Percentiles rank a stretch among this genome's conserved stretches.
Conservation (phyloP, 2,329 filamentous ascomycete species). For the Exophiala aquamarina region DNA sequence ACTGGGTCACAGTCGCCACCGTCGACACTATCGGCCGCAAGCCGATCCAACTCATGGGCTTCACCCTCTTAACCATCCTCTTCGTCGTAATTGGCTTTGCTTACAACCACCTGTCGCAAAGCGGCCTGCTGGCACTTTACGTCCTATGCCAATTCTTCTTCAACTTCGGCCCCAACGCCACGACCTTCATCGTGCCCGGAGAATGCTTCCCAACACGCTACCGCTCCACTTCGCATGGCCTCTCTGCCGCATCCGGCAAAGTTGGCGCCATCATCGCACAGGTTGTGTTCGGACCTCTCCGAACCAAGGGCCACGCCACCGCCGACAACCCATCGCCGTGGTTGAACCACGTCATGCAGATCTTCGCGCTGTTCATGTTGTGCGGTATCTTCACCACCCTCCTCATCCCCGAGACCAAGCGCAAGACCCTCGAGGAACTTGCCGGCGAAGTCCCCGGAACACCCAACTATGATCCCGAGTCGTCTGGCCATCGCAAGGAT, state of each 20-base stretch:
- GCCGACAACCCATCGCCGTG: conserved; percentile 59
- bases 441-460: conserved; percentile 66
- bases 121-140: conserved; percentile 60
- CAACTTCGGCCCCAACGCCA: conserved; percentile 66
- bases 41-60: conserved; percentile 68
- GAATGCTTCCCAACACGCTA: conserved; percentile 67
- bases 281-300: conserved; percentile 62
- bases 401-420: conserved; percentile 76
- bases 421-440: conserved; percentile 70
- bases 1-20: conserved; percentile 75
- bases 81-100: conserved; percentile 65
- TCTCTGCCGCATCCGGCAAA: conserved; percentile 67
- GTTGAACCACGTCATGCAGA: conserved; percentile 68
- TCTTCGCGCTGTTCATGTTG: conserved; percentile 64
- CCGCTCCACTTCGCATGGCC: conserved; percentile 62
- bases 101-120: conserved; percentile 50
- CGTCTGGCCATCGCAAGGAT: conserved; percentile 25
- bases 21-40: conserved; percentile 76
- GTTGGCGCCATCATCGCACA: conserved; percentile 68
- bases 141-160: conserved; percentile 67
- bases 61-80: conserved; percentile 58
- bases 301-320: conserved; percentile 55
- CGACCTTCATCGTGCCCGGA: conserved; percentile 64
- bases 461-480: conserved; percentile 43
- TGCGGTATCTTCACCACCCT: conserved; percentile 67